phyloP scores from a whole-genome alignment of 140 eudicot genomes.

The Artemisia princeps region DNA sequence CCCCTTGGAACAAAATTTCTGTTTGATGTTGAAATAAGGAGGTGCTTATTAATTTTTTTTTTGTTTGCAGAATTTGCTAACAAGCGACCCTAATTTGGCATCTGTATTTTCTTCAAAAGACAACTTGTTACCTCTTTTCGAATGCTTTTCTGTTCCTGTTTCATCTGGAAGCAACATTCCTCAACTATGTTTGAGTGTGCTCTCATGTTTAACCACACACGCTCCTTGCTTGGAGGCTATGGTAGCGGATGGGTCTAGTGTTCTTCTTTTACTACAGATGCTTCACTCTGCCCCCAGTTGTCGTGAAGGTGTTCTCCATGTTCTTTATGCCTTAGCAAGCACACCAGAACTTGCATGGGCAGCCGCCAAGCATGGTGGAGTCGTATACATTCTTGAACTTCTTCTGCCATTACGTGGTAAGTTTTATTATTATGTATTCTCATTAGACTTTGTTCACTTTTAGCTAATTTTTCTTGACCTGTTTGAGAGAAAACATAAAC shows the following conservation, averaged over 20 bases:
- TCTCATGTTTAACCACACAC: constrained; percentile 80
- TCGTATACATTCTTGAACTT: constrained; percentile 84
- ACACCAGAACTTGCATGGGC: constrained; percentile 99
- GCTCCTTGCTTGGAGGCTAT: constrained; percentile 97
- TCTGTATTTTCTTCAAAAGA: constrained; percentile 86
- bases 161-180: constrained; percentile 71
- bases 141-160: constrained; percentile 74
- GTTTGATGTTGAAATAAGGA: constrained; percentile 7
- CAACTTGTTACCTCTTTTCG: constrained; percentile 75
- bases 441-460: neutral
- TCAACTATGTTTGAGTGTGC: constrained; percentile 70
- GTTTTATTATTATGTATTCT: neutral
- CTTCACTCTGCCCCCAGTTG: constrained; percentile 81
- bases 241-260: constrained; percentile 96
- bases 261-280: constrained; percentile 80
- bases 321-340: constrained; percentile 93
- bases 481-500: neutral
- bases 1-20: neutral
- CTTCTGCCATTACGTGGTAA: constrained; percentile 78
- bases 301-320: constrained; percentile 97
- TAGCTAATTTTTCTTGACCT: neutral
- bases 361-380: constrained; percentile 98
- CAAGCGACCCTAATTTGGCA: constrained; percentile 83
- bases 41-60: constrained; percentile 18
- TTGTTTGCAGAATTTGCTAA: constrained; percentile 67